Base-by-base conservation (phyloP, 352 stramenopile species). In the Phytophthora chlamydospora region DNA sequence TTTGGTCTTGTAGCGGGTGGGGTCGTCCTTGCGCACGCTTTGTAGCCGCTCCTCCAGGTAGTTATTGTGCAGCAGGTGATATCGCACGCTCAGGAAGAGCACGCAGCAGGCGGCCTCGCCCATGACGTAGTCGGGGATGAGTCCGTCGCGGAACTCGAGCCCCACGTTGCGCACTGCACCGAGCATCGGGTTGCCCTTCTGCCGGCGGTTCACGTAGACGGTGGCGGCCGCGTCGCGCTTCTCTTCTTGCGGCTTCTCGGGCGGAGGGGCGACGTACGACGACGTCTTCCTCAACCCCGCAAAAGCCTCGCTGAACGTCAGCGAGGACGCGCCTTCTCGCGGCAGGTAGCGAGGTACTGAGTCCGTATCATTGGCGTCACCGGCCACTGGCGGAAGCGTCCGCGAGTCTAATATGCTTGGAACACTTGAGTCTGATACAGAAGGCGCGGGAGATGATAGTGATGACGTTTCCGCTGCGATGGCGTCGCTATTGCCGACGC, bases 61-160 rank as follows among this genome's bases (percentile, higher is more conserved):
- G 29, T 84, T 71, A 36, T 78, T 79, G 40, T 97, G 88, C 62
- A 97, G 76, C 38, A 96, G 60, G 35, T 98, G 90, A 49, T 97
- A 98, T 29, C 87, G 76, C 48, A 97, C 69, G 65, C 87, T 96
- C 4, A 97, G 62, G 58, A 97, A 97, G n/a, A 98, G 55, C 29
- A 93, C 92, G 58, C 95, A 98, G 48, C 67, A 76, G 2, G 84
- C 89, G 7, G 75, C 48, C n/a, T 92, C 83, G 8, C 64, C 68
- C 62, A 98, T 87, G 16, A 98, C 93, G 67, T 98, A 99, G 73
- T 99, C 97, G 4, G 96, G 89, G 6, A 97, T 73, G 59, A 99
- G 88, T 3, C 87, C 87, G 54, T 93, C 85, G 27, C 85, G 85
- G 68, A 96, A 98, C 59, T 97, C 81, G 43, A 90, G 83, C 14